phyloP scores from a whole-genome alignment of 176 grass and related monocot species.

The Cenchrus purpureus region DNA sequence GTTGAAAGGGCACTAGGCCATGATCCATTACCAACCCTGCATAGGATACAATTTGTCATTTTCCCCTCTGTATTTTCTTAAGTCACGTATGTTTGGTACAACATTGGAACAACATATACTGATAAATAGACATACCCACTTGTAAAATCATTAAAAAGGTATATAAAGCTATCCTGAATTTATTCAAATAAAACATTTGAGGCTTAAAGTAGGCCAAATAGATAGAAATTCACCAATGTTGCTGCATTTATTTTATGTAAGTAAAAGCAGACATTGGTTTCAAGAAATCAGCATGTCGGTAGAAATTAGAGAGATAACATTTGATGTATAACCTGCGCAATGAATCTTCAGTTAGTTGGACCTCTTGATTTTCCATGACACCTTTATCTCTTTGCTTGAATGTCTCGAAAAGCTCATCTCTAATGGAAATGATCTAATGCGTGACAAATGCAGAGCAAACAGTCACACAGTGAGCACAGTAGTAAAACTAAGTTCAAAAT shows the following conservation, averaged over 20 bases:
- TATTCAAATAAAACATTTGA: constrained; percentile 33
- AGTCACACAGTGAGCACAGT: constrained; percentile 14
- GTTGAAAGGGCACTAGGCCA: too few species aligned
- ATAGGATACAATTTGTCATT: not conserved
- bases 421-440: constrained; percentile 85
- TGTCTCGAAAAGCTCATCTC: constrained; percentile 94
- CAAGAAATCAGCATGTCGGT: not conserved
- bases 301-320: constrained; percentile 7
- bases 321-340: constrained; percentile 70
- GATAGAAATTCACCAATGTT: constrained; percentile 4
- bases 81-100: not conserved
- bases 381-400: constrained; percentile 91
- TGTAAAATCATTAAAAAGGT: not conserved
- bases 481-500: constrained; percentile 36
- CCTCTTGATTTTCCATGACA: constrained; percentile 85
- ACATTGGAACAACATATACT: not conserved
- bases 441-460: constrained; percentile 34
- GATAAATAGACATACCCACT: not conserved
- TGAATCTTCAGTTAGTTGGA: constrained; percentile 80
- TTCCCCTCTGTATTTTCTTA: constrained; percentile 7
- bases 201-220: constrained; percentile 17
- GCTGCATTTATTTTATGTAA: constrained; percentile 7
- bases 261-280: not conserved
- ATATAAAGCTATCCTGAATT: constrained; percentile 1
- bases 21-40: too few species aligned